Percentiles rank a stretch among this genome's conserved stretches.
Evolutionary conservation across 1,139 yeast genomes (phyloP).

Genomic region (Lodderomyces metapsilosis): DNA sequence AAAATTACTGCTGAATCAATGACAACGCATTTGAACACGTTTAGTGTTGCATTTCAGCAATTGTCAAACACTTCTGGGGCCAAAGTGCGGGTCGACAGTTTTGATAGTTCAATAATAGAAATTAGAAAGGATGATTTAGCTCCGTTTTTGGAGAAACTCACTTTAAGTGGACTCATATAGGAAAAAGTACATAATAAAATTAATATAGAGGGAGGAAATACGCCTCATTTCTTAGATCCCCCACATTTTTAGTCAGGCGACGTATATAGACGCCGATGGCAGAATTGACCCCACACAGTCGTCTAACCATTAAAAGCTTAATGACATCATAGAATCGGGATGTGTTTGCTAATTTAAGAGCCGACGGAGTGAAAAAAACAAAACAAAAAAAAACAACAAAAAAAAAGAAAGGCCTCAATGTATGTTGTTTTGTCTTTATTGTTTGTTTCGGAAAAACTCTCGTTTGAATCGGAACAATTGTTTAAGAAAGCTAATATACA

Average conservation of each 20-base stretch:
- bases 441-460: too few species aligned
- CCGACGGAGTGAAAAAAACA: neutral
- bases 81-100: conserved; percentile 86
- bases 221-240: neutral
- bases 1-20: conserved; percentile 16
- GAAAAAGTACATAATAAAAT: neutral
- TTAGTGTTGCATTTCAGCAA: conserved; percentile 87
- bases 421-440: too few species aligned
- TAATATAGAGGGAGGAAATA: too few species aligned
- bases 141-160: conserved; percentile 79
- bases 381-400: neutral
- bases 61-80: conserved; percentile 84
- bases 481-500: too few species aligned
- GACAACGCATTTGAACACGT: conserved; percentile 62
- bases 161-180: conserved; percentile 22
- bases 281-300: neutral
- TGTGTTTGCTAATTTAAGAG: neutral
- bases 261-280: too few species aligned
- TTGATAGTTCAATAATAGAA: conserved; percentile 91
- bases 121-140: conserved; percentile 83
- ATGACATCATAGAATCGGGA: neutral
- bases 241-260: neutral
- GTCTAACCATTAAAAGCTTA: neutral
- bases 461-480: too few species aligned
- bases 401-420: too few species aligned